Evolutionary conservation across 352 stramenopile species (phyloP), one percentile per base, ranked within the genome.

Genomic region (Pythium utonaiense): DNA sequence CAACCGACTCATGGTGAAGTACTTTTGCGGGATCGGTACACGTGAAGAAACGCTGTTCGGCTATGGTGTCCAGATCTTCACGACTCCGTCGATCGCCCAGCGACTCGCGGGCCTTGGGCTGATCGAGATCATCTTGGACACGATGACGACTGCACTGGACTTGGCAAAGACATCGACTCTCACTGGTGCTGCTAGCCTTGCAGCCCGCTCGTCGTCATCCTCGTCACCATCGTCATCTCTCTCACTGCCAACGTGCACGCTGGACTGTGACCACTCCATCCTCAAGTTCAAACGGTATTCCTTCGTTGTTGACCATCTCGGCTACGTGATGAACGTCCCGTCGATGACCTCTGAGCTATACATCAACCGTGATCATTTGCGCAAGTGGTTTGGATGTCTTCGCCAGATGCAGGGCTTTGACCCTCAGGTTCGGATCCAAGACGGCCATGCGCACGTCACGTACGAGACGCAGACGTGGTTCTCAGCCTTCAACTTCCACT

Each of bases 271-370:
- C 53, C 96, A 96, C 40, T 75, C 78, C 33, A 69, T 93, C n/a
- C 86, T 97, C 27, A 94, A 95, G 63, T 96, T 98, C 57, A 97
- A 96, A 58, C 81, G 95, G 17, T 91, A 98, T 53, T 84, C 92
- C 25, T 96, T 95, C 69, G 71, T 98, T 38, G 73, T 98, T 27
- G 82, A 97, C 53, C 90, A 98, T 66, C 91, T 98, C 45, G 90
- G 96, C 34, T 98, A 98, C 67, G 91, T 98, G n/a, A 86, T 98
- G 60, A 92, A 98, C 47, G 98, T 97, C 41, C 84, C 91, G 25
- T 67, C 74, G 0, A 87, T 93, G 68, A 77, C 74, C 14, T 88
- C 72, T 33, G 69, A 84, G 7, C 53, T 91, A 4, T 69, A 90
- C 31, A 53, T 89, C 12, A 64, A 71, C 9, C 69, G 69, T 1